phyloP scores from a whole-genome alignment of 768 basidiomycete species.

The Cystofilobasidium bisporidii region DNA sequence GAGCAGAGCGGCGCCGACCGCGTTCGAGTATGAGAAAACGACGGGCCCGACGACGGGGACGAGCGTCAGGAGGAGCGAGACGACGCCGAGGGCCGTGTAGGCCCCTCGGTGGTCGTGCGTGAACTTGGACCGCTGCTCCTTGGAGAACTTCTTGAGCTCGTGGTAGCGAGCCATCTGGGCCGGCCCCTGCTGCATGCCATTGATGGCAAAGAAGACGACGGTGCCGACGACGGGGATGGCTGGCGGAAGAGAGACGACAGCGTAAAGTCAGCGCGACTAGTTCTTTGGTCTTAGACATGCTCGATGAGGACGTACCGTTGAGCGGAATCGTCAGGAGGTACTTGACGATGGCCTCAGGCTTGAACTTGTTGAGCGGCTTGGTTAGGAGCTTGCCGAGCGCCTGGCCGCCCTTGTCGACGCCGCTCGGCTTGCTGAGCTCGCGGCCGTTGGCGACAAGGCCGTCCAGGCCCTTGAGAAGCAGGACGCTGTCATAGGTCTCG shows the following conservation, averaged over 20 bases:
- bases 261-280: background rate
- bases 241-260: background rate
- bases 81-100: conserved; percentile 16
- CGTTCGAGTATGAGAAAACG: conserved; percentile 1
- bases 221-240: conserved; percentile 27
- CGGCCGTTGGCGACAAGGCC: conserved; percentile 19
- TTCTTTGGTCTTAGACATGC: too few species aligned
- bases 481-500: conserved; percentile 24
- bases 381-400: conserved; percentile 11
- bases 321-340: conserved; percentile 11
- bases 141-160: conserved; percentile 8
- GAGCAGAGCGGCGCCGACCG: conserved; percentile 20
- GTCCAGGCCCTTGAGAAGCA: conserved; percentile 19
- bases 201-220: conserved; percentile 19
- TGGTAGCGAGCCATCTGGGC: conserved; percentile 15
- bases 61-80: conserved; percentile 17
- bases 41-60: conserved; percentile 19
- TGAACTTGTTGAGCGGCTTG: conserved; percentile 21
- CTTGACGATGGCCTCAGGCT: conserved; percentile 18
- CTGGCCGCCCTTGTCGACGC: conserved; percentile 1
- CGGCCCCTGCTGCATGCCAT: conserved; percentile 18
- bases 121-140: conserved; percentile 2
- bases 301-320: background rate
- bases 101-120: conserved; percentile 22
- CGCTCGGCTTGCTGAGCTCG: conserved; percentile 7